These are phyloP conservation scores for Pulveroboletus frians DNA, from an alignment of 768 basidiomycete species.

Conservation along the genomic window DNA sequence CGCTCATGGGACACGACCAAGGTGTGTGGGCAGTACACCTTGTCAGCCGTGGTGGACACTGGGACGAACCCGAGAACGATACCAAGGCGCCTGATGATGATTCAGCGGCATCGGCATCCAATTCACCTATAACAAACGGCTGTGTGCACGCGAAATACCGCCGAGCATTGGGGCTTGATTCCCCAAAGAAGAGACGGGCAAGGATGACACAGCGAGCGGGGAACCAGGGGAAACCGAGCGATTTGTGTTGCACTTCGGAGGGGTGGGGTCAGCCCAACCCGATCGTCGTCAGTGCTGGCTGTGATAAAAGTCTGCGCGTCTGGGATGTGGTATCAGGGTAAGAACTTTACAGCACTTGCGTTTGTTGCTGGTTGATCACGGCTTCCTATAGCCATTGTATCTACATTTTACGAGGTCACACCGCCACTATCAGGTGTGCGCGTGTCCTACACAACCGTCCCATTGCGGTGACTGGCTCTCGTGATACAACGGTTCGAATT, in stretches of 20 bases:
- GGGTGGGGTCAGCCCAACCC: slow-evolving; percentile 89
- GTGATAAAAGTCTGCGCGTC: slow-evolving; percentile 86
- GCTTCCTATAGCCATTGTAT: slow-evolving; percentile 49
- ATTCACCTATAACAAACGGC: slow-evolving; percentile 15
- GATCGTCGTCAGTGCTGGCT: slow-evolving; percentile 86
- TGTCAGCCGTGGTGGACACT: slow-evolving; percentile 59
- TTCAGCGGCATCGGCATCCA: background rate
- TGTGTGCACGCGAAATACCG: slow-evolving; percentile 35
- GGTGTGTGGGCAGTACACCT: slow-evolving; percentile 94
- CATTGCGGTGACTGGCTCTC: slow-evolving; percentile 83
- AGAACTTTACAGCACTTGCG: slow-evolving; percentile 15
- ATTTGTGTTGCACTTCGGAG: slow-evolving; percentile 59
- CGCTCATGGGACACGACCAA: slow-evolving; percentile 75
- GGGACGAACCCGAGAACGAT: slow-evolving; percentile 20
- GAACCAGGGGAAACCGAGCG: slow-evolving; percentile 38
- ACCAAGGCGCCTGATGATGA: slow-evolving; percentile 8
- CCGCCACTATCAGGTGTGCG: slow-evolving; percentile 86
- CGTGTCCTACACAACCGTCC: slow-evolving; percentile 84
- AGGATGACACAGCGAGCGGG: slow-evolving; percentile 14
- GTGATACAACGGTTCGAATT: slow-evolving; percentile 80
- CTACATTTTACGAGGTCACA: slow-evolving; percentile 77
- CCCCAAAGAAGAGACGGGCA: slow-evolving; percentile 19
- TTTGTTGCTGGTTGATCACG: slow-evolving; percentile 3
- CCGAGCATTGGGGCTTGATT: slow-evolving; percentile 45
- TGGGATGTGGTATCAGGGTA: slow-evolving; percentile 90